Evolutionary conservation across 1,284 basidiomycete genomes (phyloP), one percentile per base, ranked within the genome.

Genomic region (Trichosporon sp.): DNA sequence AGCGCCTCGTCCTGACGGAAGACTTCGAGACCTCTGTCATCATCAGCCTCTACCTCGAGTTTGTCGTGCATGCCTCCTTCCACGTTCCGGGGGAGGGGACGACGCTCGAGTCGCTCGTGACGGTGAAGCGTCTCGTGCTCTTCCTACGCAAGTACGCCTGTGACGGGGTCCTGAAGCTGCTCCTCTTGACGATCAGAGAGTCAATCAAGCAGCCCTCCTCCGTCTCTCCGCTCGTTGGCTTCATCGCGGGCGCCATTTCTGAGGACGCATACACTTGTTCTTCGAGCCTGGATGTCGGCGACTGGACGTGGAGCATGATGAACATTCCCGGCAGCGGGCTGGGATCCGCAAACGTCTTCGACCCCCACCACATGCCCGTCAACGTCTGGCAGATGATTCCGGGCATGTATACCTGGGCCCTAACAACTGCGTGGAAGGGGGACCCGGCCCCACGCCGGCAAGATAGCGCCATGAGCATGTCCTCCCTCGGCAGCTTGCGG

Each of bases 221-320:
- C n/a, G 67, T 73, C 1, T 63, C 40, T 16, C 72, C 72, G 38
- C 66, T 73, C 1, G 66, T 68, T 0, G 68, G 65, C 14, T 73
- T 73, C 63, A 46, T 73, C 14, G 72, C 70, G 12, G 72, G 72
- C 40, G 72, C 72, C 11, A 67, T 63, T 5, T 70, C 72, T 0
- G 70, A 70, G 16, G 72, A 73, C 70, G 72, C 72, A 16, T 66
- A 69, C 54, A 73, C 72, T 3, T 73, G 72, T 66, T 38, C 37
- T 0, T 61, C 51, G 2, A 67, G 70, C 16, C 68, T 73, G 14
- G 72, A 73, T 61, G 66, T 73, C 8, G 54, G 66, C 35, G 72
- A 73, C 70, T 73, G 72, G 72, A 68, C 51, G 16, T 73, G 72
- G 72, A 61, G 70, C 66, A 71, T 71, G 70, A 73, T 73, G 72